A percentile compares a stretch with the other conserved stretches of the same genome.
Evolutionary conservation across 345 rosid genomes (phyloP).

Genomic region (Lagerstroemia speciosa): DNA sequence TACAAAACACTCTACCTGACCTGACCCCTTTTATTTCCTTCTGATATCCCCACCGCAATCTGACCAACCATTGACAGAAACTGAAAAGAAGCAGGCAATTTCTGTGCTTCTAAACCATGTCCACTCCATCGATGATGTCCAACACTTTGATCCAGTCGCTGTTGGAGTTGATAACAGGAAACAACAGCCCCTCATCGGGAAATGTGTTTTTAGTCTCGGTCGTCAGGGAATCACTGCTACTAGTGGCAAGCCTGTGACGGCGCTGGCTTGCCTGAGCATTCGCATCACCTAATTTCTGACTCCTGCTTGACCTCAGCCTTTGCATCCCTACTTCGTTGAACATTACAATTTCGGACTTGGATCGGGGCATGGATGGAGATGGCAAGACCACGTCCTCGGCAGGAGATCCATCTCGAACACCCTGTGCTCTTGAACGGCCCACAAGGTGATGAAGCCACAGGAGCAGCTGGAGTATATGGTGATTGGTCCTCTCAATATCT

Average conservation of each 20-base stretch:
- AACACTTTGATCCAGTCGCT: conserved; percentile 74
- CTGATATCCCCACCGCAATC: neutral
- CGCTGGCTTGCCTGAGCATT: conserved; percentile 50
- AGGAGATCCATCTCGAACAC: conserved; percentile 63
- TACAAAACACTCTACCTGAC: too few species aligned
- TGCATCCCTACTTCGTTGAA: conserved; percentile 42
- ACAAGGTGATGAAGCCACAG: conserved; percentile 89
- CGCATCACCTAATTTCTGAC: conserved; percentile 73
- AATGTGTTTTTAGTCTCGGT: conserved; percentile 24
- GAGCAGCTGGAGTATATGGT: conserved; percentile 62
- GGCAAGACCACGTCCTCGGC: conserved; percentile 65
- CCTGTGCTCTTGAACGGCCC: conserved; percentile 58
- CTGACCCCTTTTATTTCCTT: neutral
- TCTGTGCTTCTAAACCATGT: conserved; percentile 16
- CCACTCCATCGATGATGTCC: conserved; percentile 88
- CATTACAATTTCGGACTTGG: conserved; percentile 43
- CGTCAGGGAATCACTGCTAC: conserved; percentile 76
- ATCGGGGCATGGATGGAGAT: neutral
- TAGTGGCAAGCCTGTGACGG: conserved; percentile 66
- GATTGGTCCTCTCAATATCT: conserved; percentile 73
- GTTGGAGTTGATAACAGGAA: conserved; percentile 64
- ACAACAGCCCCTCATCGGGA: conserved; percentile 40
- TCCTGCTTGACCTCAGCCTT: conserved; percentile 77
- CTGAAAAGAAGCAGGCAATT: neutral
- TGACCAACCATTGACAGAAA: neutral